Evolutionary conservation across 768 basidiomycete genomes (phyloP).

Genomic region (Phallus indusiatus): DNA sequence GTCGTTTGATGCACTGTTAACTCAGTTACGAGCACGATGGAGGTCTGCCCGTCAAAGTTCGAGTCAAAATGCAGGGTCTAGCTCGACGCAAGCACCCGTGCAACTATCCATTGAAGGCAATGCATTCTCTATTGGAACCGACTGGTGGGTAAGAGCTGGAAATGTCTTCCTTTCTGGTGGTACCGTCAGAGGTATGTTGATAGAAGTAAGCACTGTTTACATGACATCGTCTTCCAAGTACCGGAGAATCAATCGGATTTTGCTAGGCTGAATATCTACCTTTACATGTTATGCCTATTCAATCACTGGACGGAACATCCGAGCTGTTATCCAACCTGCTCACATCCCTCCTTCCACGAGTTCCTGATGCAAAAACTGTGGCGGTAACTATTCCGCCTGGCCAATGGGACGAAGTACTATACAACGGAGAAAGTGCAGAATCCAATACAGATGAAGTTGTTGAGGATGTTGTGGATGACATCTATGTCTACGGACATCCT

Average conservation of each 20-base stretch:
- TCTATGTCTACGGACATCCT: conserved; percentile 52
- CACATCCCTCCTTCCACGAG: conserved; percentile 63
- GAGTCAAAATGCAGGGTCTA: conserved; percentile 12
- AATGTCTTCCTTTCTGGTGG: conserved; percentile 71
- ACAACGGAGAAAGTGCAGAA: conserved; percentile 44
- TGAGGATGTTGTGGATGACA: conserved; percentile 32
- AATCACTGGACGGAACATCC: conserved; percentile 56
- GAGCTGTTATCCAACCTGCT: conserved; percentile 68
- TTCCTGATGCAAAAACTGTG: conserved; percentile 62
- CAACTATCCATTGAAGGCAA: conserved; percentile 57
- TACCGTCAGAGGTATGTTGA: conserved; percentile 70
- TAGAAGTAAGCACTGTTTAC: conserved; percentile 45
- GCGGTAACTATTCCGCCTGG: conserved; percentile 70
- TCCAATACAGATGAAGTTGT: conserved; percentile 23
- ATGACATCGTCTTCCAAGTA: conserved; percentile 1
- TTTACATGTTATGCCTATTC: conserved; percentile 56
- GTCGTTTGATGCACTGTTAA: conserved; percentile 64
- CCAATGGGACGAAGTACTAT: conserved; percentile 76
- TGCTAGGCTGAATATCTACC: conserved; percentile 74
- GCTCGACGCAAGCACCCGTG: conserved; percentile 42
- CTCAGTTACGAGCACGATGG: conserved; percentile 71
- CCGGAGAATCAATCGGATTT: not conserved
- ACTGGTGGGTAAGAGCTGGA: conserved; percentile 75
- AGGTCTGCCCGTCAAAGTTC: conserved; percentile 51
- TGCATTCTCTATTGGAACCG: conserved; percentile 67